Base-by-base conservation (phyloP, 345 rosid species). In the Pugionium cornutum region DNA sequence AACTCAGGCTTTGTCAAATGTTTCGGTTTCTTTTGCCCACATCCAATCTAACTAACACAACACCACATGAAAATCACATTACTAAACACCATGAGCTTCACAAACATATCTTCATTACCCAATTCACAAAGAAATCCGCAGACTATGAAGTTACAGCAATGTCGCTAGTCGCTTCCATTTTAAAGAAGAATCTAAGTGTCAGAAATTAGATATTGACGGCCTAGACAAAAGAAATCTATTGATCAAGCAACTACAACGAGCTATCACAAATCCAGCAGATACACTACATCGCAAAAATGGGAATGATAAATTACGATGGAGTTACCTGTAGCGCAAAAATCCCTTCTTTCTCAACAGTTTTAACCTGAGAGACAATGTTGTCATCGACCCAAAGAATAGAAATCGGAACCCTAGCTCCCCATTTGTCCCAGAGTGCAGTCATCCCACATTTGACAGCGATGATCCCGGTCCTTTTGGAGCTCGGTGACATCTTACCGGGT, bases 371-470 rank as follows among this genome's bases (percentile, higher is more conserved):
- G 58, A 94, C 99, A 34, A 90, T 82, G 69, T 90, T 94, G 53
- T 90, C 92, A 65, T 94, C 97, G 5, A 86, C 89, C 92, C 92
- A 90, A 6, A 94, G 87, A 7, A 94, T 64, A 46, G 88, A 78
- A 39, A 82, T 51, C 7, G 97, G 99, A 69, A 94, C 72, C 82
- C 91, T 86, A 39, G 82, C 82, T 39, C 96, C 99, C 99, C 99
- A 94, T 81, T 94, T 94, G 70, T 94, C 89, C 99, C 97, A 90
- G 35, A 74, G 76, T 42, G 91, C 97, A 7, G 91, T 77, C 96
- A 94, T 90, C 28, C 96, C 97, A 60, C 89, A 86, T 73, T 94
- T 90, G 57, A 94, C 83, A 6, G 96, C 99, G 9, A 94, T 86
- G 63, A 94, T 36, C 60, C 97, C 96, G 1, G 95, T 82, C 25